These are phyloP conservation scores for Termitomyces sp. DNA, from an alignment of 768 basidiomycete genomes.

Conservation along the genomic window DNA sequence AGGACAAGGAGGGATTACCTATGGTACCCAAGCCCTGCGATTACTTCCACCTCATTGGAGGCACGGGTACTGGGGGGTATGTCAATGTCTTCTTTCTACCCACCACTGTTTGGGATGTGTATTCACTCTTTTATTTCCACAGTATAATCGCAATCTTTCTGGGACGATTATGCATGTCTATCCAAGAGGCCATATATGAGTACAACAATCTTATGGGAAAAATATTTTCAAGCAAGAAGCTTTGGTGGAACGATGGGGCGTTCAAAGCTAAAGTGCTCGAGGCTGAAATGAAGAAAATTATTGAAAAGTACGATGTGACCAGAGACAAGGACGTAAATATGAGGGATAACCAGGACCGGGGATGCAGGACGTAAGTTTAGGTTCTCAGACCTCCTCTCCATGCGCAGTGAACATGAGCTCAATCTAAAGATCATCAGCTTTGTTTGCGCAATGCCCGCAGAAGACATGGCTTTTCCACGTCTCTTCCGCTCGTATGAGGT, in stretches of 20 bases:
- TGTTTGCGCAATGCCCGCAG: conserved; percentile 2
- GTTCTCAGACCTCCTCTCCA: too few species aligned
- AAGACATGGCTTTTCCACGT: neutral
- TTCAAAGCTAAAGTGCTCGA: neutral
- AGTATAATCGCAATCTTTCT: too few species aligned
- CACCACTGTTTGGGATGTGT: too few species aligned
- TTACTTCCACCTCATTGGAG: conserved; percentile 20
- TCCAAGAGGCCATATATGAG: too few species aligned
- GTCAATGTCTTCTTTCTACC: neutral
- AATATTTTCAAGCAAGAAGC: conserved; percentile 1
- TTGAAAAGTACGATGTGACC: neutral
- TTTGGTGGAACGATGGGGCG: conserved; percentile 2
- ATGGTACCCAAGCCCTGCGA: conserved; percentile 13
- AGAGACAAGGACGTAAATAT: too few species aligned
- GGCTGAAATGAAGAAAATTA: neutral
- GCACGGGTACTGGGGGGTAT: conserved; percentile 20
- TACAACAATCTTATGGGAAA: too few species aligned
- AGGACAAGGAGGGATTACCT: neutral
- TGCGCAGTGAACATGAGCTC: too few species aligned
- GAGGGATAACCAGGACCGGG: too few species aligned
- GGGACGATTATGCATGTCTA: too few species aligned
- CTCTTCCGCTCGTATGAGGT: too few species aligned
- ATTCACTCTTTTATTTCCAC: too few species aligned
- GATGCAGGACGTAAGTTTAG: too few species aligned
- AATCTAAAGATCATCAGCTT: neutral